Evolutionary conservation across 2,329 filamentous ascomycete species (phyloP).

Genomic region (Colletotrichum agaves): DNA sequence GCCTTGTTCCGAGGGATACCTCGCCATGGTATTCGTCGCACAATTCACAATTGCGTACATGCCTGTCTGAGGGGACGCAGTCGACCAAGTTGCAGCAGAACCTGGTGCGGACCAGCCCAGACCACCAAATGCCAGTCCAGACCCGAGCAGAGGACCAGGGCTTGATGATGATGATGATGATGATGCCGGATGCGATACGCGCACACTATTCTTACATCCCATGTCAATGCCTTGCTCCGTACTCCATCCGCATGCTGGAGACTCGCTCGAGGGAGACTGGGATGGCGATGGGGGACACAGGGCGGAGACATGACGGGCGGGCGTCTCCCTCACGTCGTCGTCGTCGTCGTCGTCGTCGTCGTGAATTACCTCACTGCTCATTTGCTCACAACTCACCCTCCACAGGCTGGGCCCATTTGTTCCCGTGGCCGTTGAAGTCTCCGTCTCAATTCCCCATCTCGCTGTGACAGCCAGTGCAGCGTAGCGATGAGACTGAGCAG

Average conservation of each 20-base stretch:
- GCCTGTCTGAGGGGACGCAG: constrained; percentile 2
- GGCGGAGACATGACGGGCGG: neutral
- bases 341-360: neutral
- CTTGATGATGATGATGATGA: neutral
- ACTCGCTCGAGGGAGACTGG: neutral
- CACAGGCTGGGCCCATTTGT: constrained; percentile 8
- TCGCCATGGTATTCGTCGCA: neutral
- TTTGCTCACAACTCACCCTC: constrained; percentile 14
- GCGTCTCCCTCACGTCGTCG: too few species aligned
- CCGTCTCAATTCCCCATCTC: too few species aligned
- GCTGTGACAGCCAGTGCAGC: too few species aligned
- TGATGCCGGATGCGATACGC: too few species aligned
- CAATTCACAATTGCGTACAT: neutral
- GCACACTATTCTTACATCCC: too few species aligned
- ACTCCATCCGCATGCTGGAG: neutral
- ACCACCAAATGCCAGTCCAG: constrained; percentile 4
- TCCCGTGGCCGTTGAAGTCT: neutral
- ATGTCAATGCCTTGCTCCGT: too few species aligned
- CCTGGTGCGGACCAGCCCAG: constrained; percentile 14
- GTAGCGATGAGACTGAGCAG: neutral
- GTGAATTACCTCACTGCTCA: neutral
- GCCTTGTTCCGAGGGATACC: neutral
- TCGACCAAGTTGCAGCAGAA: constrained; percentile 4
- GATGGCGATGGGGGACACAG: neutral
- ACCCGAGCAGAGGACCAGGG: constrained; percentile 5